Conservation (phyloP, 2,329 filamentous ascomycete genomes). For the Fusarium pseudocircinatum region DNA sequence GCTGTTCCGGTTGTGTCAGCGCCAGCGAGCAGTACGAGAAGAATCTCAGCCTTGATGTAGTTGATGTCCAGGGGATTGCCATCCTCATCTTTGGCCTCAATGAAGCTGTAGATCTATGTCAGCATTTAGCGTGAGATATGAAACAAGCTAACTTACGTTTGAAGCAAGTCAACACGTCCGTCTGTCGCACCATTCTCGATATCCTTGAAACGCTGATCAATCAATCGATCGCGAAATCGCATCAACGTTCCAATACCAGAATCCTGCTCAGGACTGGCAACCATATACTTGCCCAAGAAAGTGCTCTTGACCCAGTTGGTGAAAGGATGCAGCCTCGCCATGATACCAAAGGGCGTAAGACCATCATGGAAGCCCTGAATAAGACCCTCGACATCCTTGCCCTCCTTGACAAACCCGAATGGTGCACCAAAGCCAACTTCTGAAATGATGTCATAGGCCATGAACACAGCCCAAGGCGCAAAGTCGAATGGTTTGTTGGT, state of each 20-base stretch:
- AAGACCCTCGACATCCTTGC: conserved; percentile 55
- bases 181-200: conserved; percentile 56
- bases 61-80: conserved; percentile 19
- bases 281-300: conserved; percentile 35
- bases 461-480: conserved; percentile 46
- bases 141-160: conserved; percentile 49
- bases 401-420: conserved; percentile 57
- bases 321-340: conserved; percentile 53
- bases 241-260: conserved; percentile 65
- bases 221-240: conserved; percentile 65
- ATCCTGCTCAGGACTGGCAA: conserved; percentile 56
- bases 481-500: conserved; percentile 62
- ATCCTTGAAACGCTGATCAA: conserved; percentile 58
- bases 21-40: conserved; percentile 47
- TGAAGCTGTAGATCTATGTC: background rate
- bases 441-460: conserved; percentile 60
- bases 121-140: accelerated
- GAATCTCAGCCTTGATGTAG: conserved; percentile 37
- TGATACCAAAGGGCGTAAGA: conserved; percentile 43
- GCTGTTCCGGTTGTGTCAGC: conserved; percentile 60
- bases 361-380: conserved; percentile 45
- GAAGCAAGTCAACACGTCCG: conserved; percentile 59
- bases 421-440: conserved; percentile 54
- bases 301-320: conserved; percentile 30
- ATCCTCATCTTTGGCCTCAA: conserved; percentile 24